phyloP scores from a whole-genome alignment of 1,284 basidiomycete genomes.

The Marasmius tenuissimus region DNA sequence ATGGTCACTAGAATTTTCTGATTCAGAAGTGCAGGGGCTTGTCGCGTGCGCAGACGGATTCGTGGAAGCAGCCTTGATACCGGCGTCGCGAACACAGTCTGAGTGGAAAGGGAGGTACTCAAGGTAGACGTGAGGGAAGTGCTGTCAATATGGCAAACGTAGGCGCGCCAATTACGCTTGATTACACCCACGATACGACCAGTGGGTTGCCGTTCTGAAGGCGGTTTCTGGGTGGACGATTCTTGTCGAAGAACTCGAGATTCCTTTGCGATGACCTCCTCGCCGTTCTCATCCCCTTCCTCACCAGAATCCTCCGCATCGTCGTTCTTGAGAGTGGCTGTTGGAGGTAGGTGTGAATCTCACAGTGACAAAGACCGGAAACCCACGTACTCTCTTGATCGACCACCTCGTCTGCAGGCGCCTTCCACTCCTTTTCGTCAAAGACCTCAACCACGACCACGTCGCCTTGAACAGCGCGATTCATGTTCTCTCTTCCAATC shows the following conservation, averaged over 20 bases:
- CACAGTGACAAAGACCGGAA: constrained; percentile 3
- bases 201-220: constrained; percentile 78
- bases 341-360: constrained; percentile 2
- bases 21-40: constrained; percentile 84
- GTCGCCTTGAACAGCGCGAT: constrained; percentile 93
- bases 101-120: constrained; percentile 80
- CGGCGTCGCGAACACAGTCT: constrained; percentile 95
- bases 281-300: constrained; percentile 45
- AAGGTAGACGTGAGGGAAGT: constrained; percentile 82
- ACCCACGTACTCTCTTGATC: constrained; percentile 78
- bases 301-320: constrained; percentile 78
- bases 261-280: constrained; percentile 52
- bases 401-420: constrained; percentile 89
- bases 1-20: constrained; percentile 98
- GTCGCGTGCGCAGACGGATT: constrained; percentile 92
- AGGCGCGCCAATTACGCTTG: constrained; percentile 95
- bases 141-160: constrained; percentile 95
- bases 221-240: constrained; percentile 36
- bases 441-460: constrained; percentile 91
- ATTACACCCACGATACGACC: constrained; percentile 91
- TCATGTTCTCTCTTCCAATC: constrained; percentile 92
- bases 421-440: constrained; percentile 89
- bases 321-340: constrained; percentile 86
- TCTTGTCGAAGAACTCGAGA: constrained; percentile 44
- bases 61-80: constrained; percentile 91